Conservation (phyloP, 2,329 filamentous ascomycete species). For the Neofusicoccum laricinum region DNA sequence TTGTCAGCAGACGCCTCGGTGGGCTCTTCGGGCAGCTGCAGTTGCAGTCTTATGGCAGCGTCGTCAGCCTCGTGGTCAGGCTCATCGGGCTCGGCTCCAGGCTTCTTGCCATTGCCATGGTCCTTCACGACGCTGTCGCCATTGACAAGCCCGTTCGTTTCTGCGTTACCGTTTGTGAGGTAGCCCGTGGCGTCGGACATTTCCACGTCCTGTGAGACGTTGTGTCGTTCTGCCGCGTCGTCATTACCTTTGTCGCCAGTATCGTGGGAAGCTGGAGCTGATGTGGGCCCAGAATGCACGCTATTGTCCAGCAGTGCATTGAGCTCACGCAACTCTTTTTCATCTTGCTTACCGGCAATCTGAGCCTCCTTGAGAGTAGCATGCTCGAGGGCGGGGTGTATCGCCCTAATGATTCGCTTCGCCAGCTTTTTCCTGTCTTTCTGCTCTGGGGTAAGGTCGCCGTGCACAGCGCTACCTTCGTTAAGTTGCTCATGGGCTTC, state of each 20-base stretch:
- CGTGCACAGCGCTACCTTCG: slow-evolving; percentile 38
- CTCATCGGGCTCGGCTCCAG: slow-evolving; percentile 31
- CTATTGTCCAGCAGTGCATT: slow-evolving; percentile 70
- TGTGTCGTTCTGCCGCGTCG: slow-evolving; percentile 6
- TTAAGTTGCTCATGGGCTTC: slow-evolving; percentile 44
- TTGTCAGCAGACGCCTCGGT: background rate
- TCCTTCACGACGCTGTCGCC: slow-evolving; percentile 30
- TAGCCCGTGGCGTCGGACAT: slow-evolving; percentile 7
- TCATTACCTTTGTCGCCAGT: slow-evolving; percentile 22
- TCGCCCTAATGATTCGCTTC: slow-evolving; percentile 80
- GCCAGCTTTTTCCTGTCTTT: slow-evolving; percentile 81
- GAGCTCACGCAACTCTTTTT: slow-evolving; percentile 66
- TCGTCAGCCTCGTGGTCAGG: slow-evolving; percentile 30
- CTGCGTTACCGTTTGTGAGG: slow-evolving; percentile 12
- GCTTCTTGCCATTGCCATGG: slow-evolving; percentile 46
- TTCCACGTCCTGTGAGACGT: slow-evolving; percentile 15
- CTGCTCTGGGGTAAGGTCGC: slow-evolving; percentile 57
- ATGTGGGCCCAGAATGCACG: slow-evolving; percentile 53
- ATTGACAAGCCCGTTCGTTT: slow-evolving; percentile 16
- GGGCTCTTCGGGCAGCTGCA: slow-evolving; percentile 3
- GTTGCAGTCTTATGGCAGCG: slow-evolving; percentile 4
- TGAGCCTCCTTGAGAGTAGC: slow-evolving; percentile 81
- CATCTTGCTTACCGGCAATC: slow-evolving; percentile 66
- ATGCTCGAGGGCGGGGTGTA: slow-evolving; percentile 74
- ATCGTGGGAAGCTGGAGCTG: slow-evolving; percentile 26